A percentile compares a stretch with the other conserved stretches of the same genome.
Conservation (phyloP, 768 basidiomycete species). For the Mycena vulgaris region DNA sequence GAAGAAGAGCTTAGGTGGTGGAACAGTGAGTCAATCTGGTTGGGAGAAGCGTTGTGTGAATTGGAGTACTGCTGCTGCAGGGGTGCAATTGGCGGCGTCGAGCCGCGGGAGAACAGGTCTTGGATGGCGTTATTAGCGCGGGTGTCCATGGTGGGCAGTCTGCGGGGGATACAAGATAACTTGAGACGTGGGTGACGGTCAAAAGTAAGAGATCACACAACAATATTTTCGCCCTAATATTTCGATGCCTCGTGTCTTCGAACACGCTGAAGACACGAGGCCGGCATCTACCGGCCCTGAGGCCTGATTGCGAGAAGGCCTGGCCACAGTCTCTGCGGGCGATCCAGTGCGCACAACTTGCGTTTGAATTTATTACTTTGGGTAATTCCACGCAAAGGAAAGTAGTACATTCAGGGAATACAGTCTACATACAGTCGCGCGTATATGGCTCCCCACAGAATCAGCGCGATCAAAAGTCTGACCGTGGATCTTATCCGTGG, state of each 20-base stretch:
- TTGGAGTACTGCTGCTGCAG: slow-evolving; percentile 56
- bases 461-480: background rate
- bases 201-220: slow-evolving; percentile 23
- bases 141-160: slow-evolving; percentile 54
- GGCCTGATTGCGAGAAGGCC: background rate
- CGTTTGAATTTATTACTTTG: no score
- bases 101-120: slow-evolving; percentile 70
- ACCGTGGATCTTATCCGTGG: slow-evolving; percentile 8
- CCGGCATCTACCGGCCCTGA: slow-evolving; percentile 28
- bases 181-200: slow-evolving; percentile 18
- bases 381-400: no score
- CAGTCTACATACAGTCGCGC: background rate
- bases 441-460: slow-evolving; percentile 15
- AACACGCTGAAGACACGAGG: slow-evolving; percentile 66
- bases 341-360: background rate
- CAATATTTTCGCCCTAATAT: slow-evolving; percentile 39
- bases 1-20: slow-evolving; percentile 63
- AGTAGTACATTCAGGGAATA: background rate
- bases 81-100: slow-evolving; percentile 64
- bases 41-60: slow-evolving; percentile 61
- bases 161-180: slow-evolving; percentile 27
- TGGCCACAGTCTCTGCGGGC: background rate
- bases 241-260: no score
- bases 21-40: slow-evolving; percentile 79
- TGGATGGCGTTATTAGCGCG: slow-evolving; percentile 52